Evolutionary conservation across 345 rosid genomes (phyloP).

Genomic region (Arabis hirsuta): DNA sequence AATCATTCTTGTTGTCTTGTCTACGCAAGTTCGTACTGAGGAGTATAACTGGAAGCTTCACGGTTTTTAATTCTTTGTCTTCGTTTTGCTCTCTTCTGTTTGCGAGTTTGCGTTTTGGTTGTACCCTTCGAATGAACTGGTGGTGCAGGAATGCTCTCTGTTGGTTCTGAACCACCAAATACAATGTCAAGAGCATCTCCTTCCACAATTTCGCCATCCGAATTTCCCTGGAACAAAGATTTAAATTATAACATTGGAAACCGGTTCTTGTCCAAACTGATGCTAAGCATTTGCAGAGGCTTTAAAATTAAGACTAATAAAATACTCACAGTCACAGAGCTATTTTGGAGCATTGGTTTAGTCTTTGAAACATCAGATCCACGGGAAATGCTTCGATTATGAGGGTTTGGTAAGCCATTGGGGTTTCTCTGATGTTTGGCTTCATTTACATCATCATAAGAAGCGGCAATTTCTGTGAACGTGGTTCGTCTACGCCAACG

Average conservation of each 20-base stretch:
- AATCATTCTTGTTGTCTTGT: background rate
- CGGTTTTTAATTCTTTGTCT: slow-evolving; percentile 42
- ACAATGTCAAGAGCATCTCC: slow-evolving; percentile 39
- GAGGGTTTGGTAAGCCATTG: slow-evolving; percentile 29
- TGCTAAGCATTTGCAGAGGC: slow-evolving; percentile 19
- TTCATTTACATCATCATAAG: slow-evolving; percentile 31
- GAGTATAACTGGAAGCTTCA: slow-evolving; percentile 32
- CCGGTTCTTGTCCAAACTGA: slow-evolving; percentile 16
- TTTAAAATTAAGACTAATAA: background rate
- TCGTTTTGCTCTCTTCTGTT: slow-evolving; percentile 44
- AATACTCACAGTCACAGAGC: slow-evolving; percentile 3
- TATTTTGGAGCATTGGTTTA: slow-evolving; percentile 9
- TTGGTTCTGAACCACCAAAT: slow-evolving; percentile 39
- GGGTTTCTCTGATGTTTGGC: slow-evolving; percentile 30
- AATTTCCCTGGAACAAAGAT: slow-evolving; percentile 33
- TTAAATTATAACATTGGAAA: background rate
- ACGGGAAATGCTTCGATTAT: slow-evolving; percentile 6
- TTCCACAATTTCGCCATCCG: slow-evolving; percentile 31
- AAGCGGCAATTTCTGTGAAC: slow-evolving; percentile 48
- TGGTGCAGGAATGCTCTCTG: slow-evolving; percentile 26
- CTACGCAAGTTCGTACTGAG: slow-evolving; percentile 40
- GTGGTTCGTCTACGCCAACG: slow-evolving; percentile 75
- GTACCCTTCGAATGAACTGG: slow-evolving; percentile 15
- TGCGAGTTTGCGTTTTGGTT: slow-evolving; percentile 38
- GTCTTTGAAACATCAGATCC: slow-evolving; percentile 37